Evolutionary conservation across 345 rosid species (phyloP).

Genomic region (Alliaria petiolata): DNA sequence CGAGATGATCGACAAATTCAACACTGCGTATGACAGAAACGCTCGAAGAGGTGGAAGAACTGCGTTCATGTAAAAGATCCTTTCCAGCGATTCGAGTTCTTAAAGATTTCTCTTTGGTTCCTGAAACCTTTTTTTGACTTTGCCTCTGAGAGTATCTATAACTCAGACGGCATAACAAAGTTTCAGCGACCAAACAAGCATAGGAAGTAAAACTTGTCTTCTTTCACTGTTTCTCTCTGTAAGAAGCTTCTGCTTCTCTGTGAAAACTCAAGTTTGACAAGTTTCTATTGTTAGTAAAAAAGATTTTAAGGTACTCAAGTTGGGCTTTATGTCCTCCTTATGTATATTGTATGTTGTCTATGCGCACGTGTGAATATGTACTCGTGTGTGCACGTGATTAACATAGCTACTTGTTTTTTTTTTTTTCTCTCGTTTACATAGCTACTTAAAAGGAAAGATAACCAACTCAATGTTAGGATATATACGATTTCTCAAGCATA

Average conservation of each 20-base stretch:
- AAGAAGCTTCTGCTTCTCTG: not conserved
- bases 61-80: constrained; percentile 54
- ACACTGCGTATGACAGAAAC: constrained; percentile 90
- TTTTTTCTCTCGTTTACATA: not conserved
- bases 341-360: not conserved
- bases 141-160: not conserved
- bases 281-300: not conserved
- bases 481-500: too few relatives aligned
- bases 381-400: too few relatives aligned
- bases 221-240: not conserved
- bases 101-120: not conserved
- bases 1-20: constrained; percentile 92
- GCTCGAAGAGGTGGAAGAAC: constrained; percentile 90
- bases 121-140: not conserved
- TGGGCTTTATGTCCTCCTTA: not conserved
- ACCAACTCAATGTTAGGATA: not conserved
- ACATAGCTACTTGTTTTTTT: not conserved
- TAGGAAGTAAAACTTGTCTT: not conserved
- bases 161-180: not conserved
- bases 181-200: not conserved
- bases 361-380: too few relatives aligned
- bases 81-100: not conserved
- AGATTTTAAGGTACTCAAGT: not conserved
- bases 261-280: not conserved
- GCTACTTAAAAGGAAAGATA: not conserved